Base-by-base conservation (phyloP, 257 asterid genomes). In the Capsicum chinense region DNA sequence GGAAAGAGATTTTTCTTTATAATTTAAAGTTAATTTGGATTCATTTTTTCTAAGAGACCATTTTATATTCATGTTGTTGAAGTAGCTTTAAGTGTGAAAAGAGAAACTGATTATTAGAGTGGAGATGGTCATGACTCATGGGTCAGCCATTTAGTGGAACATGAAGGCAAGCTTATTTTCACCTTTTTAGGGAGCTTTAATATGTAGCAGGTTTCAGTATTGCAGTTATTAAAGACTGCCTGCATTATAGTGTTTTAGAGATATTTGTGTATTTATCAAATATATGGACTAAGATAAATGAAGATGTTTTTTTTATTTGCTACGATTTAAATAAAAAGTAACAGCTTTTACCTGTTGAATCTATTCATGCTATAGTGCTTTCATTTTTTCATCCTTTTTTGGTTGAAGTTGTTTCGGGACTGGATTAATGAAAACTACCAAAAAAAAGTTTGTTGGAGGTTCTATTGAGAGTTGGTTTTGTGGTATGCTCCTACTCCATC, bases 61-160 rank as follows among this genome's bases (percentile, higher is more conserved):
- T 42, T 42, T 42, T 42, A 42, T 42, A 42, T 42, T 42, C 44
- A 42, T 42, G 44, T 42, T 42, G 4, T 42, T 42, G 44, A 42
- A 42, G 44, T 5, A 42, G 3, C 44, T 42, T 2, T 42, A 42
- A 66, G 47, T 12, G 73, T 33, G n/a, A 33, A 33, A 63, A 21
- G 50, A 73, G 50, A 56, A 83, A 70, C 59, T 54, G 67, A 59
- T 56, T 62, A 26, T 14, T 60, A 44, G 21, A 42, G 62, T 14
- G 56, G 15, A 66, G 4, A 89, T 89, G 92, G 56, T 54, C 54
- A 87, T 89, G 54, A 26, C 26, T 26, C 26, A 1, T 26, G 26
- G 86, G 90, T 85, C 92, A 87, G 71, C 56, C 91, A 58, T 90
- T 91, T 84, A 87, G 50, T 59, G 94, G 94, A 7, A 91, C 83